Evolutionary conservation across 2,329 filamentous ascomycete genomes (phyloP).

Genomic region (Thermochaetoides dissita): DNA sequence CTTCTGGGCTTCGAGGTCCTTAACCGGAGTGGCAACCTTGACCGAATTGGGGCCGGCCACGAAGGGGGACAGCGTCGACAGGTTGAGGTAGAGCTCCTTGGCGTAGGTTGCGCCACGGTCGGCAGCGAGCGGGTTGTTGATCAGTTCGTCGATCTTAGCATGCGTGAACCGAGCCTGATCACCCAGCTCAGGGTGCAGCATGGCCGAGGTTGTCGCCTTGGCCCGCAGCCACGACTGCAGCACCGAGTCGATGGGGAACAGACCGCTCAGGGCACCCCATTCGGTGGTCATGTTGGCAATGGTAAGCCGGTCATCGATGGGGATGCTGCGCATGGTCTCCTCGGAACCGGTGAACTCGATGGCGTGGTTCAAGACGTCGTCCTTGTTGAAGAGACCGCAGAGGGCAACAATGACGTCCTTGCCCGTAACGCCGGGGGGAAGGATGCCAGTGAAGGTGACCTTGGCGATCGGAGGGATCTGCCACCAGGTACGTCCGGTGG

Average conservation of each 20-base stretch:
- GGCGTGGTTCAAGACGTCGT: conserved; percentile 80
- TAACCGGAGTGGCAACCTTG: conserved; percentile 68
- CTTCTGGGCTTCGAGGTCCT: conserved; percentile 55
- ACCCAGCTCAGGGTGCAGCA: conserved; percentile 36
- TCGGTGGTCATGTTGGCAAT: conserved; percentile 67
- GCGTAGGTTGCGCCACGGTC: conserved; percentile 70
- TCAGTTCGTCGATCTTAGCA: conserved; percentile 55
- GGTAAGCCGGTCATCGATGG: conserved; percentile 54
- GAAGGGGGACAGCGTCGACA: conserved; percentile 71
- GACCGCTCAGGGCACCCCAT: conserved; percentile 52
- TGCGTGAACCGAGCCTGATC: conserved; percentile 55
- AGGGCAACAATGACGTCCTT: conserved; percentile 91
- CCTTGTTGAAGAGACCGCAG: conserved; percentile 71
- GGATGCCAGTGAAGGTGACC: conserved; percentile 59
- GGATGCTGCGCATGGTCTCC: conserved; percentile 58
- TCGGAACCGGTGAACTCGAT: conserved; percentile 78
- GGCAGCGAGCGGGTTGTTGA: conserved; percentile 50
- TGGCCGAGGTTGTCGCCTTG: conserved; percentile 60
- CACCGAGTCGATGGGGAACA: conserved; percentile 63
- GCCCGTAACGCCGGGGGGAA: conserved; percentile 70
- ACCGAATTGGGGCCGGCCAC: conserved; percentile 83
- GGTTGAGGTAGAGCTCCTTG: conserved; percentile 68
- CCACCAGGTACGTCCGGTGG: conserved; percentile 74
- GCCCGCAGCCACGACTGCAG: conserved; percentile 60
- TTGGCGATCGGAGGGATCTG: conserved; percentile 72